Evolutionary conservation across 305 asterid species (phyloP).

Genomic region (Petunia hybrid): DNA sequence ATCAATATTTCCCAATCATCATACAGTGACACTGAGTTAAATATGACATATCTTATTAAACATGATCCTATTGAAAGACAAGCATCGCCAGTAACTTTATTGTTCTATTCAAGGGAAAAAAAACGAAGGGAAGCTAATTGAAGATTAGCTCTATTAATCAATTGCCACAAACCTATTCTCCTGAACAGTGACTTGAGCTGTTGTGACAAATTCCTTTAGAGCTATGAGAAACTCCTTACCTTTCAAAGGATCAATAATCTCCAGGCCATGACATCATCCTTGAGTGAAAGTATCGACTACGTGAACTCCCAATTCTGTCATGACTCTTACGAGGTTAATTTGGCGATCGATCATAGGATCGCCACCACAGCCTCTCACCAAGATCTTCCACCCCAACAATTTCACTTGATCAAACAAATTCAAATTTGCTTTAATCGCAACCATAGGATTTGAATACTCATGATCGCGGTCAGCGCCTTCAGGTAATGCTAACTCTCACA

Average conservation of each 20-base stretch:
- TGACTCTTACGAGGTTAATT: constrained; percentile 34
- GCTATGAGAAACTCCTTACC: neutral
- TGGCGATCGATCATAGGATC: constrained; percentile 51
- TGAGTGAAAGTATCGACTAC: constrained; percentile 40
- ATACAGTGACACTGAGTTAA: too few species aligned
- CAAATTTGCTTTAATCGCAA: constrained; percentile 40
- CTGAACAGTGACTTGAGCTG: too few species aligned
- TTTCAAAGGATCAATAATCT: constrained; percentile 27
- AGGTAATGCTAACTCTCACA: constrained; percentile 47
- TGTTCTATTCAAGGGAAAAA: neutral
- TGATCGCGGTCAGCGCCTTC: constrained; percentile 41
- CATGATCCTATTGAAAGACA: too few species aligned
- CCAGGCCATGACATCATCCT: constrained; percentile 47
- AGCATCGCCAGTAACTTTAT: too few species aligned
- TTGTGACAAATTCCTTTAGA: neutral
- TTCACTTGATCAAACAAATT: constrained; percentile 8
- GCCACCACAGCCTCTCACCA: constrained; percentile 41
- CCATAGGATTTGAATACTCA: constrained; percentile 54
- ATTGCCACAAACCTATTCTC: neutral
- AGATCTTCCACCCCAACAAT: constrained; percentile 35
- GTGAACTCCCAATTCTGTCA: constrained; percentile 35
- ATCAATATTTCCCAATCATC: too few species aligned
- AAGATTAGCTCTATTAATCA: neutral
- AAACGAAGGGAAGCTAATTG: neutral
- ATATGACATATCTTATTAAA: too few species aligned